Evolutionary conservation across 108 stramenopile genomes (phyloP), one percentile per base, ranked within the genome.

Genomic region (Pseudonitzschia multiseries): DNA sequence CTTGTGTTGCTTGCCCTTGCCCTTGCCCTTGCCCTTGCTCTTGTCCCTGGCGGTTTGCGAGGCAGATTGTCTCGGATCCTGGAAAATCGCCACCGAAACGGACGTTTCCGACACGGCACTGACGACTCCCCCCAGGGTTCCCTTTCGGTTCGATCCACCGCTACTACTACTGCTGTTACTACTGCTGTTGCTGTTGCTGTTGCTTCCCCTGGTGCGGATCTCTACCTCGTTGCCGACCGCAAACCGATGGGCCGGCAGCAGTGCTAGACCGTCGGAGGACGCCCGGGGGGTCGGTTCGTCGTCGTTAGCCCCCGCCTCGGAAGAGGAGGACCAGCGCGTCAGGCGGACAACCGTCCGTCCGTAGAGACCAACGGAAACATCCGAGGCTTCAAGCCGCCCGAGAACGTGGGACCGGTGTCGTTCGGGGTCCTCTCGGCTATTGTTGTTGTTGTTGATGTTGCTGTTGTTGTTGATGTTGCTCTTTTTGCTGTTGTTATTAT

Each of bases 181-280:
- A 18, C 31, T 33, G 57, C 48, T 77, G 62, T 14, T 76, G 73
- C 18, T 20, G 2, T 68, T 76, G 75, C 20, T 41, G 18, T n/a
- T n/a, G 29, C n/a, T 59, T 8, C 26, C 22, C 48, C 80, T 86
- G 33, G 89, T 69, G 26, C 81, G 79, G 64, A 94, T 86, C 83
- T 92, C 84, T 10, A 94, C 89, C 70, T 94, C 93, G 70, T 94
- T 91, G n/a, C 93, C 93, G 0, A 87, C 88, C 17, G 93, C 88
- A 59, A 94, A 86, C 27, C 89, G 84, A 81, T 94, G 93, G 1
- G 91, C 84, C 36, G 83, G 88, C 24, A 94, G 73, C 68, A 75
- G 57, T 31, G 60, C 32, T 46, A 50, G 41, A 48, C 40, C 18
- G 24, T 44, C 8, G 52, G 69, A 33, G 44, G 43, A 14, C n/a